Evolutionary conservation across 176 grass and related monocot species (phyloP), one percentile per base, ranked within the genome.

Genomic region (Thalia dealbata): DNA sequence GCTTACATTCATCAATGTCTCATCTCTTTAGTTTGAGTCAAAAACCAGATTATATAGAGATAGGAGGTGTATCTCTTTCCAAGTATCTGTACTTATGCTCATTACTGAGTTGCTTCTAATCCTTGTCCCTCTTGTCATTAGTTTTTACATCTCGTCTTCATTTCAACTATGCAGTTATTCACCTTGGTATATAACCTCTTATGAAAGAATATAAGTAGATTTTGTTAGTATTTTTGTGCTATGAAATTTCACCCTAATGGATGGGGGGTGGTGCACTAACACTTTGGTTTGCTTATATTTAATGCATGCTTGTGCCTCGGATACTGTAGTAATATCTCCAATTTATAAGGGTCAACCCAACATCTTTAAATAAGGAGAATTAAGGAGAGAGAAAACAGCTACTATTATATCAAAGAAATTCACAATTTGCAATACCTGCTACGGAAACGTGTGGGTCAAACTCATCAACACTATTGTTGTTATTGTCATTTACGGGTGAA

Each of bases 391-490:
- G 32, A 2, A 38, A 38, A 3, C 45, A 4, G 45, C 45, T 48
- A 48, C 45, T 13, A 48, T 61, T 61, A 24, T 0, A 23, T 6
- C 0, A 4, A 61, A n/a, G 50, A 67, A 24, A 30, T 19, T 64
- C 19, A 43, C 12, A 82, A 64, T 45, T 62, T 73, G 78, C 6
- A 74, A 74, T 93, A 99, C 95, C 90, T 91, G 81, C 79, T 43
- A 88, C 72, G 54, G 83, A 62, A 78, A 38, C 88, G 46, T 83
- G 91, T 59, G 83, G 88, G 60, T 96, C 69, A 72, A 96, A 96
- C 19, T 91, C 85, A 1, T 86, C 73, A 63, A 75, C 62, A 75
- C 21, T 10, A 62, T 75, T 76, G 15, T 86, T 73, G 50, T 71
- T 38, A 21, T 81, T 52, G 46, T 55, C 52, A 61, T 82, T 86